Evolutionary conservation across 345 rosid species (phyloP).

Genomic region (Gossypium arboreum): DNA sequence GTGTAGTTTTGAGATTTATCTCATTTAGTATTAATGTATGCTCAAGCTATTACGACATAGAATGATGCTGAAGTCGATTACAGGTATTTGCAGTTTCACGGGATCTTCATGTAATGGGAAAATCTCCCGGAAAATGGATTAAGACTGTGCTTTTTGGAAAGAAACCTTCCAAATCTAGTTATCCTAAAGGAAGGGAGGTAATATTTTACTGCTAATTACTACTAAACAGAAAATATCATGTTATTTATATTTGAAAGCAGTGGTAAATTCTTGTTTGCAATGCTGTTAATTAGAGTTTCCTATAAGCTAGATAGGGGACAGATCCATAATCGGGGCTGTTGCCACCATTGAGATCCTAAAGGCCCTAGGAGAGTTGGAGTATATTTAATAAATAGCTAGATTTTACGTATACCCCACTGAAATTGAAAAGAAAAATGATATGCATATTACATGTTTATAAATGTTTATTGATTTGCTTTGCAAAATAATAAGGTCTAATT

Average conservation of each 20-base stretch:
- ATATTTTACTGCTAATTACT: background rate
- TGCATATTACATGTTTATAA: background rate
- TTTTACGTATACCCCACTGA: background rate
- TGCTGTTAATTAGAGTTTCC: background rate
- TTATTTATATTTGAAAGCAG: background rate
- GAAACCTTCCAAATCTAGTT: conserved; percentile 62
- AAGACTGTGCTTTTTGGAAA: conserved; percentile 78
- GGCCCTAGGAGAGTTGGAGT: background rate
- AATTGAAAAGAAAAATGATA: background rate
- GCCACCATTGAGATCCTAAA: background rate
- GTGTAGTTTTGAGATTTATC: background rate
- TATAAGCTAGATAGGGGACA: background rate
- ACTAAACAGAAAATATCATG: background rate
- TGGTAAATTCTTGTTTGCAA: background rate
- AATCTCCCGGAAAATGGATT: conserved; percentile 77
- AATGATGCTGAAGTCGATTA: conserved; percentile 24
- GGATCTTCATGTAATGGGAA: conserved; percentile 52
- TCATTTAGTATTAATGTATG: background rate
- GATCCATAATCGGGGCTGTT: background rate
- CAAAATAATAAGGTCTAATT: background rate
- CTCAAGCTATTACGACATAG: background rate
- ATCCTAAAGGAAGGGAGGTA: conserved; percentile 68
- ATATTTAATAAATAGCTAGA: background rate
- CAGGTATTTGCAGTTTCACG: conserved; percentile 17
- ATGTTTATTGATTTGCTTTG: background rate